Percentiles rank a stretch among this genome's conserved stretches.
Conservation (phyloP, 1,284 basidiomycete genomes). For the Malassezia japonica region DNA sequence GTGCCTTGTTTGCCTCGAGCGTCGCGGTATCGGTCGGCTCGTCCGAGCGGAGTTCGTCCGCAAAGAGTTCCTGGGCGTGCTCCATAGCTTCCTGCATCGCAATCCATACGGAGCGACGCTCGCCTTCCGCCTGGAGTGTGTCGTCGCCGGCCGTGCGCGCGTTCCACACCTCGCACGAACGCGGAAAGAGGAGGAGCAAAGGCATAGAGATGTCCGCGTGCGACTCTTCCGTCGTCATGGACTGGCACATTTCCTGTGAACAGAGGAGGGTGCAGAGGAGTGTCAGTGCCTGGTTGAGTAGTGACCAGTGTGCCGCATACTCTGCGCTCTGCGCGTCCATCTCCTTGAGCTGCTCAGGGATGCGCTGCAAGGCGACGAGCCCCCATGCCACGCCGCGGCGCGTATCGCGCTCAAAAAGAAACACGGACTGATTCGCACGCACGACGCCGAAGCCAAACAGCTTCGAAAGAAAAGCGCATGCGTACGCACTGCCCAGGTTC, state of each 20-base stretch:
- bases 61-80: neutral
- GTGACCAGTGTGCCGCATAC: neutral
- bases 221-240: neutral
- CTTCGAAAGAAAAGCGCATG: slow-evolving; percentile 7
- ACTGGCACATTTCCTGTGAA: slow-evolving; percentile 3
- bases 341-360: neutral
- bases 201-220: slow-evolving; percentile 4
- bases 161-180: slow-evolving; percentile 11
- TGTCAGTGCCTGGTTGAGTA: slow-evolving; percentile 5
- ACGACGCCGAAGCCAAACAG: slow-evolving; percentile 18
- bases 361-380: neutral
- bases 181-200: slow-evolving; percentile 10
- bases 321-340: neutral
- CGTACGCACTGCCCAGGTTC: slow-evolving; percentile 5
- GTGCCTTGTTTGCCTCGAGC: neutral
- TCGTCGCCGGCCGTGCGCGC: neutral
- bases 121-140: neutral
- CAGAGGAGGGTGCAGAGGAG: slow-evolving; percentile 12
- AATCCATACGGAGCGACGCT: slow-evolving; percentile 2
- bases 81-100: neutral
- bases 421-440: neutral
- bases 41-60: neutral
- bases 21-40: slow-evolving; percentile 3
- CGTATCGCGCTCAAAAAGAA: slow-evolving; percentile 16
- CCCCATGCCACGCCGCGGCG: slow-evolving; percentile 16